phyloP scores from a whole-genome alignment of 176 grass and related monocot genomes.

The Hordeum vulgare region MorexV3_pseudomolecules_assembly NC_058522.1:35923361-35923860 shows the following conservation, averaged over 20 bases:
- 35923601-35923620: not conserved
- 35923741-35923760: conserved; percentile 70
- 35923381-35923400: conserved; percentile 24
- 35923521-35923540: conserved; percentile 73
- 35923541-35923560: conserved; percentile 86
- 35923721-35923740: conserved; percentile 76
- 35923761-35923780: conserved; percentile 74
- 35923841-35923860: not conserved
- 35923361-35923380: conserved; percentile 56
- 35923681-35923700: conserved; percentile 63
- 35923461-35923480: conserved; percentile 83
- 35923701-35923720: conserved; percentile 76
- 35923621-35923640: not conserved
- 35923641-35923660: not conserved
- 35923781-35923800: not conserved
- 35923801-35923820: not conserved
- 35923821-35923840: not conserved
- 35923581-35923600: not conserved
- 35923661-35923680: conserved; percentile 73
- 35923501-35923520: conserved; percentile 88
- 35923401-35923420: not conserved
- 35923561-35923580: conserved; percentile 38
- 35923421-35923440: not conserved
- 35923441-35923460: not conserved
- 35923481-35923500: conserved; percentile 88